phyloP scores from a whole-genome alignment of 192 early-diverging fungal species.

The Coemansia sp. region DNA sequence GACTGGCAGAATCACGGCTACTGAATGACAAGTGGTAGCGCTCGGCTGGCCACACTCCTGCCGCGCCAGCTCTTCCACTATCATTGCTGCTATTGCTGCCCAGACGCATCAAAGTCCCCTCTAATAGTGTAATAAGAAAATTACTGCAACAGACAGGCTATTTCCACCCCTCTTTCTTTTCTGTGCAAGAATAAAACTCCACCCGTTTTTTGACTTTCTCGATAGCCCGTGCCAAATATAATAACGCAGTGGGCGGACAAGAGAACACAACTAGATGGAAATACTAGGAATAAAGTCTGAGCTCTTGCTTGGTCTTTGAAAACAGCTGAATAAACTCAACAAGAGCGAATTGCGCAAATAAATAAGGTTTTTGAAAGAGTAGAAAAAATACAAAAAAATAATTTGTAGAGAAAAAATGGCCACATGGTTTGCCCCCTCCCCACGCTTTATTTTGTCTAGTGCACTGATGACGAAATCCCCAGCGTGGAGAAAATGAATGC shows the following conservation, averaged over 20 bases:
- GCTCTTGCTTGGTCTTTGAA: not conserved
- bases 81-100: conserved; percentile 6
- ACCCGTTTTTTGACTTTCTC: too few species aligned
- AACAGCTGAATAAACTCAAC: not conserved
- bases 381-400: conserved; percentile 7
- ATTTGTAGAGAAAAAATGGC: conserved; percentile 1
- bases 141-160: not conserved
- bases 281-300: too few species aligned
- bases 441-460: not conserved
- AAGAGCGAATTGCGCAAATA: not conserved
- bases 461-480: conserved; percentile 10
- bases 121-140: not conserved
- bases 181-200: not conserved
- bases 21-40: conserved; percentile 35
- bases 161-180: not conserved
- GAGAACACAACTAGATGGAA: too few species aligned
- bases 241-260: too few species aligned
- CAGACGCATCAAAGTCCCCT: conserved; percentile 6
- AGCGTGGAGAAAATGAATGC: not conserved
- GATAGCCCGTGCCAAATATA: too few species aligned
- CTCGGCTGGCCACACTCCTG: not conserved
- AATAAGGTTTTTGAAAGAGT: not conserved
- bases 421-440: not conserved
- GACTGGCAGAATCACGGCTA: not conserved
- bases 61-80: not conserved